A percentile compares a stretch with the other conserved stretches of the same genome.
These are phyloP conservation scores for Basidiobolus meristosporus DNA, from an alignment of 371 early-diverging fungal species.

Conservation along the genomic window DNA sequence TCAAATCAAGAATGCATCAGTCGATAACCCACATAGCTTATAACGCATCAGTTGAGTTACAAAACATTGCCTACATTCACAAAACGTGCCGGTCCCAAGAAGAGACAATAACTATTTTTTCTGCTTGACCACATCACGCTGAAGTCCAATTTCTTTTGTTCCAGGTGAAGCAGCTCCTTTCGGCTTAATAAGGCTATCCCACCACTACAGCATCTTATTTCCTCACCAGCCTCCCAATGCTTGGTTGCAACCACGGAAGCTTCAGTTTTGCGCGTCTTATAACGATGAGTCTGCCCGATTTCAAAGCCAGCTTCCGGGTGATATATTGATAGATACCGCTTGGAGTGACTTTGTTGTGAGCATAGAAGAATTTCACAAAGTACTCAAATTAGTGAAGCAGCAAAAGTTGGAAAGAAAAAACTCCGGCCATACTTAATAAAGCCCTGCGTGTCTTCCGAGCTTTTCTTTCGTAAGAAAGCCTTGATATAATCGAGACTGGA, in stretches of 20 bases:
- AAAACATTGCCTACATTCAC: slow-evolving; percentile 9
- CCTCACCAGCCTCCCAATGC: slow-evolving; percentile 50
- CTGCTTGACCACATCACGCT: slow-evolving; percentile 70
- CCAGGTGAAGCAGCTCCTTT: slow-evolving; percentile 45
- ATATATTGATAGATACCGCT: slow-evolving; percentile 55
- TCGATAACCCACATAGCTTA: too few species aligned
- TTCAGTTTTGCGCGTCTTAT: slow-evolving; percentile 51
- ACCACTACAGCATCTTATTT: slow-evolving; percentile 58
- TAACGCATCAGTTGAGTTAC: too few species aligned
- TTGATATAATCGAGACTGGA: slow-evolving; percentile 7
- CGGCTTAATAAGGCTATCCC: slow-evolving; percentile 48
- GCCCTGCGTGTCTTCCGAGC: slow-evolving; percentile 2
- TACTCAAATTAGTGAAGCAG: too few species aligned
- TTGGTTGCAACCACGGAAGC: slow-evolving; percentile 73
- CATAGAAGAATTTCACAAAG: too few species aligned
- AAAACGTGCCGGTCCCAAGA: slow-evolving; percentile 91
- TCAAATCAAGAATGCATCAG: too few species aligned
- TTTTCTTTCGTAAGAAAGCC: slow-evolving; percentile 8
- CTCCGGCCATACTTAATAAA: slow-evolving; percentile 8
- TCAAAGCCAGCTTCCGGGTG: slow-evolving; percentile 70
- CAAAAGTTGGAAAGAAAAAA: too few species aligned
- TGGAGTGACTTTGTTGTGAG: slow-evolving; percentile 33
- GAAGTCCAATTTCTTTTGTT: slow-evolving; percentile 52
- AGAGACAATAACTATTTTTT: slow-evolving; percentile 48
- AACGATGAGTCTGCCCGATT: slow-evolving; percentile 50